Percentiles rank a stretch among this genome's conserved stretches.
Evolutionary conservation across 306 rosid genomes (phyloP).

Genomic region (Dicorynia guianensis): DNA sequence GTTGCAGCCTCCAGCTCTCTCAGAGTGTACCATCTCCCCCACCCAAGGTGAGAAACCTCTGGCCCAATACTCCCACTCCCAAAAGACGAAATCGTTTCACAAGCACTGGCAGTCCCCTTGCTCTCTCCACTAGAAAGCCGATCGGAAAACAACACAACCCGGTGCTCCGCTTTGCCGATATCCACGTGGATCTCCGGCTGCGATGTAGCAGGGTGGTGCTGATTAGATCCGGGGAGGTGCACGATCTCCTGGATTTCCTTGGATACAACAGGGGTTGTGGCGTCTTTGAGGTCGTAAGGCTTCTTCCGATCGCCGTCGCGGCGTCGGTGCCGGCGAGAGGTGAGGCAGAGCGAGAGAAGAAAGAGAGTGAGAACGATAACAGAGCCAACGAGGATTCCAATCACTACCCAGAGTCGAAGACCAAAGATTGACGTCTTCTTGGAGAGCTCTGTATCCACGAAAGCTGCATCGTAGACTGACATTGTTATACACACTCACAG

Average conservation of each 20-base stretch:
- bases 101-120: constrained; percentile 61
- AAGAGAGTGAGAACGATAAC: constrained; percentile 78
- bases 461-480: constrained; percentile 87
- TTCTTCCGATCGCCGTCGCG: constrained; percentile 16
- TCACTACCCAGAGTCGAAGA: constrained; percentile 89
- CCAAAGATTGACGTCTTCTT: constrained; percentile 90
- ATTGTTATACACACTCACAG: constrained; percentile 35
- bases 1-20: constrained; percentile 96
- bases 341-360: constrained; percentile 90
- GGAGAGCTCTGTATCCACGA: constrained; percentile 76
- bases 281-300: constrained; percentile 5
- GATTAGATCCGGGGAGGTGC: constrained; percentile 60
- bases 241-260: constrained; percentile 87
- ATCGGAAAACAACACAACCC: constrained; percentile 74
- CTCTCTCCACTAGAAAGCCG: constrained; percentile 87
- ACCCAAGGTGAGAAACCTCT: constrained; percentile 92
- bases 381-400: constrained; percentile 88
- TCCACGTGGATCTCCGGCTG: constrained; percentile 80
- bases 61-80: constrained; percentile 84
- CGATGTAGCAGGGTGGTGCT: constrained; percentile 48
- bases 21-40: constrained; percentile 98
- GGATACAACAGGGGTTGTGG: constrained; percentile 48
- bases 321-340: constrained; percentile 68
- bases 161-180: constrained; percentile 77
- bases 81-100: constrained; percentile 62